Conservation (phyloP, 2,329 filamentous ascomycete genomes). For the Bipolaris victoriae region DNA sequence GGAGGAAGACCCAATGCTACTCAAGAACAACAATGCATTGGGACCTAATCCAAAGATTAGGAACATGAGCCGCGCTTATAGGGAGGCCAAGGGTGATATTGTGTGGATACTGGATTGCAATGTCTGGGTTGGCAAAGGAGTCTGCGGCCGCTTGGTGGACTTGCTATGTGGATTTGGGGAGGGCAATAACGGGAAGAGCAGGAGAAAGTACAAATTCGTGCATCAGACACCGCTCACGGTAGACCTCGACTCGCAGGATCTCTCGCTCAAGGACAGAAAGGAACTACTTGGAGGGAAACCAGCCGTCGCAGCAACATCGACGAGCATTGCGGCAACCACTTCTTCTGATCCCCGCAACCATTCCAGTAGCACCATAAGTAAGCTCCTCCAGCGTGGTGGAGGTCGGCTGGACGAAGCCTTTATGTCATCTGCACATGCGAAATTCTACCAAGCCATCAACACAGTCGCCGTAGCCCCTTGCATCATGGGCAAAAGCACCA, state of each 20-base stretch:
- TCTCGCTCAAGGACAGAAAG: constrained; percentile 40
- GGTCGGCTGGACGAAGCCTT: constrained; percentile 93
- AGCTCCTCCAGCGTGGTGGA: constrained; percentile 62
- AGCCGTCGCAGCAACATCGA: constrained; percentile 23
- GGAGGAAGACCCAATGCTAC: constrained; percentile 73
- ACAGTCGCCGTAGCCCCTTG: constrained; percentile 89
- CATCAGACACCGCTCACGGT: constrained; percentile 91
- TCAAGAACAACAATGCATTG: constrained; percentile 64
- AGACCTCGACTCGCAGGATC: constrained; percentile 60
- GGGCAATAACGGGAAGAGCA: constrained; percentile 27
- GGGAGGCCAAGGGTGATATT: constrained; percentile 82
- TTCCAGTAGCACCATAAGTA: constrained; percentile 28
- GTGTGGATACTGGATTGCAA: constrained; percentile 98
- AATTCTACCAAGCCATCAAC: constrained; percentile 98
- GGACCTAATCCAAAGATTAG: constrained; percentile 98
- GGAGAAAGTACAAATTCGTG: constrained; percentile 78
- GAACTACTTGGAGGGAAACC: constrained; percentile 36
- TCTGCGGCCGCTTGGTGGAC: constrained; percentile 87
- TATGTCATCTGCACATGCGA: constrained; percentile 90
- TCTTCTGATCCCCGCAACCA: constrained; percentile 34
- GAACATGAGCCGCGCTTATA: constrained; percentile 92
- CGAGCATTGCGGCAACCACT: constrained; percentile 37
- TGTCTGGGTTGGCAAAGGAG: constrained; percentile 83
- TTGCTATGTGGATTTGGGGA: constrained; percentile 74
- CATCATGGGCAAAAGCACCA: constrained; percentile 95